Percentiles rank a stretch among this genome's conserved stretches.
phyloP scores from a whole-genome alignment of 345 rosid genomes.

The Brassica nigra region DNA sequence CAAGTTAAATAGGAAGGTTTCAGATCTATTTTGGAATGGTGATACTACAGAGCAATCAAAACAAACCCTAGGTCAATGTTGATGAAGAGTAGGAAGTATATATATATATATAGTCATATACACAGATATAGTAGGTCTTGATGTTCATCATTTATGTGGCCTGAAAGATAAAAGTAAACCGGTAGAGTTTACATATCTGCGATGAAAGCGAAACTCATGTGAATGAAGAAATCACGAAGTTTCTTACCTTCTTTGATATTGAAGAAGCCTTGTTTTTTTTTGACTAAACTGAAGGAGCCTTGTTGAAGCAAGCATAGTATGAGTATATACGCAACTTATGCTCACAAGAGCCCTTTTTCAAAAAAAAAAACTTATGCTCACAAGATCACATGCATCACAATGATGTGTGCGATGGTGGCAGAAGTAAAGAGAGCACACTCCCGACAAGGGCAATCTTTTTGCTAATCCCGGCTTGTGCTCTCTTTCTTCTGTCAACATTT shows the following conservation, averaged over 20 bases:
- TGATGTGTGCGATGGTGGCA: constrained; percentile 50
- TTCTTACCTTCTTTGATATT: constrained; percentile 18
- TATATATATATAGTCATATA: not conserved
- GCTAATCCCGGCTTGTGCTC: constrained; percentile 77
- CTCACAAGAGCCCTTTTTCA: not conserved
- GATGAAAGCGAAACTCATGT: not conserved
- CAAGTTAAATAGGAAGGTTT: not conserved
- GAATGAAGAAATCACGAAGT: not conserved
- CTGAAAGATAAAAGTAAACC: not conserved
- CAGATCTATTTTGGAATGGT: not conserved
- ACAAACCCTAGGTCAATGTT: not conserved
- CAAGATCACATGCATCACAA: constrained; percentile 30
- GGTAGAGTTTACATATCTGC: not conserved
- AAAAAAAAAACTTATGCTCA: not conserved
- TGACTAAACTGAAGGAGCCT: not conserved
- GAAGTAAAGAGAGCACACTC: constrained; percentile 93
- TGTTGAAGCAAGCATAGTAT: constrained; percentile 1
- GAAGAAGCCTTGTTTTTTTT: not conserved
- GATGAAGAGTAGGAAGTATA: constrained; percentile 1
- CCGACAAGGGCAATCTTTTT: constrained; percentile 60
- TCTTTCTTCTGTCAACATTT: constrained; percentile 95
- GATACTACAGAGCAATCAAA: not conserved
- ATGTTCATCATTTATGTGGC: not conserved
- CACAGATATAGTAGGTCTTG: not conserved
- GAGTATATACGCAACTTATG: not conserved